Evolutionary conservation across 495 filamentous ascomycete species (phyloP), one percentile per base, ranked within the genome.

Genomic region (Penicillium cinerascens): DNA sequence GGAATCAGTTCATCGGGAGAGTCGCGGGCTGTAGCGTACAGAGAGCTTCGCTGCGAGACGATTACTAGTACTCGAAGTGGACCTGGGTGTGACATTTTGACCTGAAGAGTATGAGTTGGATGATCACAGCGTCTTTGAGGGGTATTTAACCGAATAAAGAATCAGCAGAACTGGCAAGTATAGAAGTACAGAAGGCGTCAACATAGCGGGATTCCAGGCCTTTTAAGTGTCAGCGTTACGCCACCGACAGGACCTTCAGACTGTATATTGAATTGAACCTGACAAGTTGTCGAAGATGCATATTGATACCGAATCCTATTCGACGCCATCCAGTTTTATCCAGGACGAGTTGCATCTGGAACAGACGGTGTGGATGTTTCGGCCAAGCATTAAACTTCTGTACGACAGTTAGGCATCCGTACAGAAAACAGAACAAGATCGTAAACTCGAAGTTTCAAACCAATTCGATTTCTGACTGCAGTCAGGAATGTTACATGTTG

Each of bases 41-140:
- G 37, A 2, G 52, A 38, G 27, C 63, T 66, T 47, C 63, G 49
- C 6, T 64, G 60, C 8, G 63, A 66, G 35, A 66, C 60, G 15
- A 66, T 61, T 26, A 61, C 63, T 13, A 64, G 47, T 1, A 64
- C 57, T 47, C 57, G 54, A 17, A 61, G 57, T 13, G 59, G 62
- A 11, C 37, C 42, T 40, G 46, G 26, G 0, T 54, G 38, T 20
- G 38, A 40, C 60, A 65, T 60, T 4, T 22, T 47, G 13, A 38
- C 25, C 44, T 56, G 26, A 35, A 7, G 10, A 15, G 17, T 45
- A 38, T 54, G 18, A 55, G 9, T 56, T 2, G 11, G 20, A 25
- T 39, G 22, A 8, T 10, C 3, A 1, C 36, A 17, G 10, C 7
- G 17, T 38, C 1, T 23, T 23, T n/a, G n/a, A n/a, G n/a, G n/a